Conservation (phyloP, 805 yeast species). For the Candida maltosa region DNA sequence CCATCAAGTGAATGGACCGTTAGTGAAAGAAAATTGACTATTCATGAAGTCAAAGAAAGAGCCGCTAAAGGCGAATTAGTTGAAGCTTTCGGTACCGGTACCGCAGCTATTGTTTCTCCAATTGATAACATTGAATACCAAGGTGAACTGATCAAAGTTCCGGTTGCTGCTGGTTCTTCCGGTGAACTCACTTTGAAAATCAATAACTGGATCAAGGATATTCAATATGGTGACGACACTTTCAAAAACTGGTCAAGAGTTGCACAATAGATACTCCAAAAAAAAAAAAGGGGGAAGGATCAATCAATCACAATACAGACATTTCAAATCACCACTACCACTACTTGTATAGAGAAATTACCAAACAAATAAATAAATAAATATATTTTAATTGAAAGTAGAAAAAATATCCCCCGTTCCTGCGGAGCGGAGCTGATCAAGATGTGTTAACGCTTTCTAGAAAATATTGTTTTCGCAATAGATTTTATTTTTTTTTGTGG, state of each 20-base stretch:
- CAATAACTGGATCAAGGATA: slow-evolving; percentile 80
- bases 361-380: too few relatives aligned
- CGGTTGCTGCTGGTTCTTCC: slow-evolving; percentile 71
- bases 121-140: slow-evolving; percentile 82
- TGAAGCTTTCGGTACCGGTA: slow-evolving; percentile 96
- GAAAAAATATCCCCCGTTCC: too few relatives aligned
- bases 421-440: too few relatives aligned
- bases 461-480: too few relatives aligned
- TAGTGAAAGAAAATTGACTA: slow-evolving; percentile 79
- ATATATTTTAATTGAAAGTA: too few relatives aligned
- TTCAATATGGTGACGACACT: slow-evolving; percentile 84
- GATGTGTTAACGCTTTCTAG: too few relatives aligned
- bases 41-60: slow-evolving; percentile 73
- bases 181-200: slow-evolving; percentile 78
- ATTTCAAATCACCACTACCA: too few relatives aligned
- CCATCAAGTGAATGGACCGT: slow-evolving; percentile 79
- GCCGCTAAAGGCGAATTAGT: slow-evolving; percentile 79
- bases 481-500: too few relatives aligned
- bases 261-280: slow-evolving; percentile 17
- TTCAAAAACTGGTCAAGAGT: slow-evolving; percentile 53
- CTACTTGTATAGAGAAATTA: too few relatives aligned
- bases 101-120: slow-evolving; percentile 96
- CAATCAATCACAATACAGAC: too few relatives aligned
- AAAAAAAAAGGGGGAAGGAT: too few relatives aligned
- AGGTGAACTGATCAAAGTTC: slow-evolving; percentile 71